Base-by-base conservation (phyloP, 1,284 basidiomycete species). In the Waitea zeae region DNA sequence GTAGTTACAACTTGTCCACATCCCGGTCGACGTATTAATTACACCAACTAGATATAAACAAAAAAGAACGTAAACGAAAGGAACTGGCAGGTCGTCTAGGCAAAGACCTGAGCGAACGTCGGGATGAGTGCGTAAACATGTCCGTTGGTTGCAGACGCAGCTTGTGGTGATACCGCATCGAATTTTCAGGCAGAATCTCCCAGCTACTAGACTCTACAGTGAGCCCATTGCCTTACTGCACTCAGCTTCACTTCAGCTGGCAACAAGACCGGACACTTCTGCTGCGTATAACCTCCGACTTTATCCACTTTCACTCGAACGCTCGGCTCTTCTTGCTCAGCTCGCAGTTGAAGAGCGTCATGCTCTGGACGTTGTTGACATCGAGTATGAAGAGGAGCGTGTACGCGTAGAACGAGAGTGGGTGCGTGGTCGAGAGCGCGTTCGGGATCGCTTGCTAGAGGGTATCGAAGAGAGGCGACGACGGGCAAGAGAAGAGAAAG, bases 321-420 rank as follows among this genome's bases (percentile, higher is more conserved):
- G 81, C 34, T 75, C 78, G 2, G 76, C 81, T 3, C 48, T 71
- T 20, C 66, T 83, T 31, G 61, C 70, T 0, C 70, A 78, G 44
- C 53, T 70, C 12, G 63, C 67, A 31, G 54, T 64, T 15, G 74
- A 80, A 46, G 76, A 82, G 52, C 65, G 65, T 39, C 65, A 74
- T 42, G 61, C 66, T 11, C 51, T 74, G 14, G 70, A 75, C 3
- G 62, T 63, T 41, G 68, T 71, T 14, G 63, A 74, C 45, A 65
- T 61, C 11, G 72, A 76, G 5, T 83, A 76, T 41, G 70, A 76
- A n/a, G 78, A 83, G 45, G 81, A 84, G 45, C 62, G 70, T 19
- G 68, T 71, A 41, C 59, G 68, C 29, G 76, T 83, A 3, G 81
- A 84, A 44, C 78, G 81, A 6, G 81, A 84, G 47, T 83, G 75